phyloP scores from a whole-genome alignment of 164 flowering plant species.

The Platanus orientalis region DNA sequence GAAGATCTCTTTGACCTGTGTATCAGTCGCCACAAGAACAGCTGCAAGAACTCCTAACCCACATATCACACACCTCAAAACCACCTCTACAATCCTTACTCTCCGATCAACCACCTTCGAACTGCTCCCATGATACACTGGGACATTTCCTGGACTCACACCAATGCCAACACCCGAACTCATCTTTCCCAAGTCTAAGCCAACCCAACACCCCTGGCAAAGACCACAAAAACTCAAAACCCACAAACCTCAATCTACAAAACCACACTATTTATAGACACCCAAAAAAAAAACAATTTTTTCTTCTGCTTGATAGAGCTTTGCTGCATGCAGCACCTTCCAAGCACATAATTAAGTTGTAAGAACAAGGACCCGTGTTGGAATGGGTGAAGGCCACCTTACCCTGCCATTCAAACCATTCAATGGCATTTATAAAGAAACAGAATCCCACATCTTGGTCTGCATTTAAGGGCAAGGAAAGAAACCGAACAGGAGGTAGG shows the following conservation, averaged over 20 bases:
- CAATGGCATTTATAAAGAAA: constrained; percentile 14
- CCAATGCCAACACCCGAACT: constrained; percentile 67
- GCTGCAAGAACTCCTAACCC: constrained; percentile 66
- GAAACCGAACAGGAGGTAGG: too few species aligned
- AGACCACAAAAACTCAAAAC: constrained; percentile 1
- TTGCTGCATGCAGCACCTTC: constrained; percentile 4
- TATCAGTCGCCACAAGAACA: constrained; percentile 67
- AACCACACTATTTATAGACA: constrained; percentile 23
- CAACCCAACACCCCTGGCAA: too few species aligned
- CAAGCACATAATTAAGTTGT: too few species aligned
- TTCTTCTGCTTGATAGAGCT: background rate
- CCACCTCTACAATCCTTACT: constrained; percentile 63
- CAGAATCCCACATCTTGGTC: constrained; percentile 12
- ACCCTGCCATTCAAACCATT: too few species aligned
- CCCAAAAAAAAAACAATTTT: too few species aligned
- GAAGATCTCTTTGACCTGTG: constrained; percentile 71
- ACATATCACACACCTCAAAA: constrained; percentile 71
- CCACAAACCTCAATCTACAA: constrained; percentile 6
- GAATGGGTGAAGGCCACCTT: constrained; percentile 12
- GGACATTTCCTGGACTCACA: constrained; percentile 76
- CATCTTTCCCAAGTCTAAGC: constrained; percentile 39
- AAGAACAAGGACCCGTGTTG: constrained; percentile 3
- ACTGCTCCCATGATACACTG: constrained; percentile 57
- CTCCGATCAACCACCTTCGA: constrained; percentile 63
- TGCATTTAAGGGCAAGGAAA: constrained; percentile 21